These are phyloP conservation scores for Aspergillus cavernicola DNA, from an alignment of 495 filamentous ascomycete species.

Conservation along the genomic window DNA sequence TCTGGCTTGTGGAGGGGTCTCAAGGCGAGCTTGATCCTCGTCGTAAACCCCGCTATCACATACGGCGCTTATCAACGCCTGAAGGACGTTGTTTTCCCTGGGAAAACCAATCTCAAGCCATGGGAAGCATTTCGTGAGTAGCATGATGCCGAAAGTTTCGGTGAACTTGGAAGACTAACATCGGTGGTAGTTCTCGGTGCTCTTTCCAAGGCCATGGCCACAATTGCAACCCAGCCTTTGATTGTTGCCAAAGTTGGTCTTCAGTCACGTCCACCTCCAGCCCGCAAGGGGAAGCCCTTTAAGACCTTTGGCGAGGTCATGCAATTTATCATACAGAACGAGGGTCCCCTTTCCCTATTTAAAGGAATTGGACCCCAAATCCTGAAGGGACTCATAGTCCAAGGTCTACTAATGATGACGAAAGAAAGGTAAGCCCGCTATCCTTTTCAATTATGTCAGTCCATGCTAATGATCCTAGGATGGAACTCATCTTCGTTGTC, in stretches of 20 bases:
- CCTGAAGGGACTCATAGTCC: conserved; percentile 86
- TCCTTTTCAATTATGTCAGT: background rate
- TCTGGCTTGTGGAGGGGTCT: conserved; percentile 89
- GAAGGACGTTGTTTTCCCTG: conserved; percentile 73
- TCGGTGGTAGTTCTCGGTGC: conserved; percentile 71
- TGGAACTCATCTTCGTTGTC: conserved; percentile 86
- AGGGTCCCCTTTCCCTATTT: conserved; percentile 79
- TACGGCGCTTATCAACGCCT: conserved; percentile 96
- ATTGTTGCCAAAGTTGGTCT: conserved; percentile 98
- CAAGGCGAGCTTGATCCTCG: conserved; percentile 93
- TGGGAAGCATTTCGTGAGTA: conserved; percentile 89
- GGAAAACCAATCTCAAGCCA: conserved; percentile 70
- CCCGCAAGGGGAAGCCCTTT: conserved; percentile 84
- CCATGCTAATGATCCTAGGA: conserved; percentile 49
- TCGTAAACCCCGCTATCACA: conserved; percentile 96
- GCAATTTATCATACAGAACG: conserved; percentile 83
- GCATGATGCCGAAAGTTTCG: background rate
- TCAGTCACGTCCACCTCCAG: conserved; percentile 85
- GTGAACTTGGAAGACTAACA: conserved; percentile 14
- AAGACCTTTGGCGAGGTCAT: conserved; percentile 95
- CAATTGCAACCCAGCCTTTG: conserved; percentile 87
- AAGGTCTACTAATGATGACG: conserved; percentile 98
- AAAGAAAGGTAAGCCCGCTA: conserved; percentile 76
- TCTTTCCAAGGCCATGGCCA: conserved; percentile 88
- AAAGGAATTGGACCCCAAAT: conserved; percentile 97